Evolutionary conservation across 805 yeast species (phyloP).

Genomic region (Sugiyamaella mastotermitis): DNA sequence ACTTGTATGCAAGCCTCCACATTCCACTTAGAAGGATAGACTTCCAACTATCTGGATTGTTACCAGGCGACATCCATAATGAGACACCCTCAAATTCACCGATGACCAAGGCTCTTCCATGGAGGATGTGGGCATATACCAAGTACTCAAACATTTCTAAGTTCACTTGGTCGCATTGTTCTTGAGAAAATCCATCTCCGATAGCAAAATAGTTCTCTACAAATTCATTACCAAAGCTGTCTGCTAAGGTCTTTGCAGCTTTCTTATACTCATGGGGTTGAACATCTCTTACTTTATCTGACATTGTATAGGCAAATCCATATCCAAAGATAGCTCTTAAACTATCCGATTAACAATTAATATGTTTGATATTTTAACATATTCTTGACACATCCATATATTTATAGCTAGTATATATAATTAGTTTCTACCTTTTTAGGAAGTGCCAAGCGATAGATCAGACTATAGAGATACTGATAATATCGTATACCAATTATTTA

Average conservation of each 20-base stretch:
- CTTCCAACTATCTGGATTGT: constrained; percentile 22
- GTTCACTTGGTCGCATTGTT: constrained; percentile 38
- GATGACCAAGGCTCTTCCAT: constrained; percentile 46
- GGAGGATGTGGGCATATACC: constrained; percentile 44
- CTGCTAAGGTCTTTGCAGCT: constrained; percentile 48
- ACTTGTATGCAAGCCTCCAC: constrained; percentile 35
- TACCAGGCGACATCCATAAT: constrained; percentile 29
- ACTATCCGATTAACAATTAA: too few relatives aligned
- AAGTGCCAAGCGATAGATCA: too few relatives aligned
- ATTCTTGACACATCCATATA: too few relatives aligned
- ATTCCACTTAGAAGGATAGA: constrained; percentile 21
- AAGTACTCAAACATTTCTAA: constrained; percentile 48
- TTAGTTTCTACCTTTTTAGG: too few relatives aligned
- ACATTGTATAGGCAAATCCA: background rate
- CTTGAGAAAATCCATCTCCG: constrained; percentile 32
- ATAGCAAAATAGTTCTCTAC: constrained; percentile 45
- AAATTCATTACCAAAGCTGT: constrained; percentile 51
- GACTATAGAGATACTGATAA: too few relatives aligned
- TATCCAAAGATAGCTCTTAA: too few relatives aligned
- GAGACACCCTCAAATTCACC: constrained; percentile 44
- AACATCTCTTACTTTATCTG: constrained; percentile 13
- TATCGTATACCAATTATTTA: too few relatives aligned
- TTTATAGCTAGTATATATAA: too few relatives aligned
- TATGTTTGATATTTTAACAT: too few relatives aligned
- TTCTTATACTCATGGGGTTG: constrained; percentile 40